Evolutionary conservation across 2,329 filamentous ascomycete genomes (phyloP).

Genomic region (Talaromyces sp.): DNA sequence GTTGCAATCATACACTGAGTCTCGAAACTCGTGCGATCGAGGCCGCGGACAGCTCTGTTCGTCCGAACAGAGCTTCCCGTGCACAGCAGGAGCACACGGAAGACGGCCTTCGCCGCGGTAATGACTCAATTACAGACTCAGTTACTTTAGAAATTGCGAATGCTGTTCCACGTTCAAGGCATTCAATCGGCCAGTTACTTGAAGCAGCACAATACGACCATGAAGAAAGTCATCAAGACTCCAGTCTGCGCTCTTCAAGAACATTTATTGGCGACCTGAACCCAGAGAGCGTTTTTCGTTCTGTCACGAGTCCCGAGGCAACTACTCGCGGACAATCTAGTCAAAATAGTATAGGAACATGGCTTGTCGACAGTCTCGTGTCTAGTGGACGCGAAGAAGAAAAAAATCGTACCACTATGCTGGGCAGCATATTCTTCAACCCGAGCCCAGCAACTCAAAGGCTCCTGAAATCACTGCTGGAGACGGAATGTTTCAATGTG

Average conservation of each 20-base stretch:
- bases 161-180: neutral
- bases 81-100: neutral
- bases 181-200: neutral
- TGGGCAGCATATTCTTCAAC: neutral
- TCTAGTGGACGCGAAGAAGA: neutral
- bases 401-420: neutral
- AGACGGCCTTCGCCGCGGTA: neutral
- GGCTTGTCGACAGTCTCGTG: constrained; percentile 4
- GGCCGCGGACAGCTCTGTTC: neutral
- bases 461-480: neutral
- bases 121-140: neutral
- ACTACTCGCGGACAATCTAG: constrained; percentile 21
- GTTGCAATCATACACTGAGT: neutral
- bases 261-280: constrained; percentile 55
- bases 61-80: neutral
- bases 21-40: neutral
- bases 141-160: neutral
- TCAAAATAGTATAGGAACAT: constrained; percentile 2
- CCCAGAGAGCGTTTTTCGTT: constrained; percentile 58
- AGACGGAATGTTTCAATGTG: constrained; percentile 1
- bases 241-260: neutral
- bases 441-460: neutral
- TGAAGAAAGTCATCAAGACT: neutral
- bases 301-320: constrained; percentile 47
- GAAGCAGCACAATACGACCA: neutral